Evolutionary conservation across 208 protist genomes (phyloP), one percentile per base, ranked within the genome.

Genomic region (Wallacemonas rigidus): DNA sequence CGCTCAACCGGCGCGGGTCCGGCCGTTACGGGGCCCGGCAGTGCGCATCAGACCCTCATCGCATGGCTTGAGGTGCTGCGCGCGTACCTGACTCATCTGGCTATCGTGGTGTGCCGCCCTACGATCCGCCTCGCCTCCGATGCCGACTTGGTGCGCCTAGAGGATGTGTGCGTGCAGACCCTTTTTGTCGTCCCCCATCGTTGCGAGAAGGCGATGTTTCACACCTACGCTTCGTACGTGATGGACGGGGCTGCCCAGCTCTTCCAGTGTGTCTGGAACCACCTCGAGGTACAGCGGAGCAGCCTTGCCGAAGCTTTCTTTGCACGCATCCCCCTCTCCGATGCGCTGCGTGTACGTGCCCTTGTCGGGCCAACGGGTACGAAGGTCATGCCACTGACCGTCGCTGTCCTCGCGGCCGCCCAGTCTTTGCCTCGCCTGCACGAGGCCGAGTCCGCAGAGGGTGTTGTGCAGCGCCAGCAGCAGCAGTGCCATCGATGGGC

Each of bases 231-330:
- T 14, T 62, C 83, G 4, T 92, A 93, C 81, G 77, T 87, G 15
- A 75, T 75, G 50, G 86, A 88, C 57, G 68, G 61, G 40, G 87
- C 85, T 2, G 75, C 89, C 55, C 69, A 81, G 4, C 73, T 91
- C 35, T 93, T 94, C 69, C 77, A 70, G 7, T 82, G 79, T 63
- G 58, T 96, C 4, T 96, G 89, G 91, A 90, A 89, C 51, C 72
- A 78, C 41, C 74, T 96, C 2, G 71, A 80, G 44, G 38, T 65
- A 50, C 79, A 89, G 71, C 82, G 91, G 47, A 74, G 84, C 26
- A 35, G 53, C 44, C 71, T 67, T 6, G 60, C 57, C 8, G 77
- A 85, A 57, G 43, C 56, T 17, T 94, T 96, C 60, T 92, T 94
- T 57, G 62, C 67, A 35, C 81, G 80, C 9, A 50, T 96, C 6